Evolutionary conservation across 1,284 basidiomycete genomes (phyloP).

Genomic region (Cerioporus squamosus): DNA sequence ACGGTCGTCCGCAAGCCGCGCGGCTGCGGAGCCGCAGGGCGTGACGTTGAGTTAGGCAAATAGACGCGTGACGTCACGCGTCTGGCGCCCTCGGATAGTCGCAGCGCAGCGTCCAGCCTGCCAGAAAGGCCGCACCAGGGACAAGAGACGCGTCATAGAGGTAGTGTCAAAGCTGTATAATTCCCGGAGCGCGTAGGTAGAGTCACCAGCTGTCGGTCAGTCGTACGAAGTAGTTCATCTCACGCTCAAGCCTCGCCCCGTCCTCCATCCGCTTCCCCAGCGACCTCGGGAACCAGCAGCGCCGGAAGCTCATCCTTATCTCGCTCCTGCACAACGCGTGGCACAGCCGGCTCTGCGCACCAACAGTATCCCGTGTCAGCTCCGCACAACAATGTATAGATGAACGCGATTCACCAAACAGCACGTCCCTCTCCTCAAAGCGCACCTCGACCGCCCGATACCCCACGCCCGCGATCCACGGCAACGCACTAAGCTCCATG

Average conservation of each 20-base stretch:
- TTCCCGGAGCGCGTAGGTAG: too few relatives aligned
- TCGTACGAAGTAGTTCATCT: too few relatives aligned
- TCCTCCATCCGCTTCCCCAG: too few relatives aligned
- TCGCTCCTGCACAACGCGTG: neutral
- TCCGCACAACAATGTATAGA: neutral
- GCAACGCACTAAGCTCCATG: conserved; percentile 28
- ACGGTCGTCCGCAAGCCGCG: neutral
- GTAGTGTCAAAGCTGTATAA: too few relatives aligned
- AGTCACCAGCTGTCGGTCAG: too few relatives aligned
- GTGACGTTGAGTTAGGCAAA: neutral
- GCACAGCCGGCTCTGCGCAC: neutral
- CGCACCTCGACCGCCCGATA: conserved; percentile 1
- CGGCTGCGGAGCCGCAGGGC: neutral
- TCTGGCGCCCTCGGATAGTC: neutral
- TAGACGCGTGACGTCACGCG: conserved; percentile 1
- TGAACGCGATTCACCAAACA: neutral
- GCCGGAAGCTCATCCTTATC: too few relatives aligned
- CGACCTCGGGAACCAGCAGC: too few relatives aligned
- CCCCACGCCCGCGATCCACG: conserved; percentile 21
- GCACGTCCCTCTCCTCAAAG: neutral
- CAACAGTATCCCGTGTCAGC: neutral
- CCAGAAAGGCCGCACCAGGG: too few relatives aligned
- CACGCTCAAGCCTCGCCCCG: too few relatives aligned
- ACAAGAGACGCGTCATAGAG: too few relatives aligned
- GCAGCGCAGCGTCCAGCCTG: too few relatives aligned